phyloP scores from a whole-genome alignment of 768 basidiomycete species.

The Wakefieldia striispora region DNA sequence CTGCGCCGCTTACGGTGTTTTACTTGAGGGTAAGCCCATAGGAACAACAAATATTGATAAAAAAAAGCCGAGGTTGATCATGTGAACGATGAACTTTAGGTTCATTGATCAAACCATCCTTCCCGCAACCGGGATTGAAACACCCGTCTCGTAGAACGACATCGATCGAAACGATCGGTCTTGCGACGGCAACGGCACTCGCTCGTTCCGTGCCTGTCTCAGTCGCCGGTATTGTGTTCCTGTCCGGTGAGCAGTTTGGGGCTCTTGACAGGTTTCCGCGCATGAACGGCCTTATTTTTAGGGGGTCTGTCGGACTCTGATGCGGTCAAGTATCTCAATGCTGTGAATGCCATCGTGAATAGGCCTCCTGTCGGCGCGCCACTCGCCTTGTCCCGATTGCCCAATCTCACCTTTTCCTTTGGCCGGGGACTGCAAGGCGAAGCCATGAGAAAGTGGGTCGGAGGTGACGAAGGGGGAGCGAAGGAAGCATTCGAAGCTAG shows the following conservation, averaged over 20 bases:
- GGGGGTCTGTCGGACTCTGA: slow-evolving; percentile 44
- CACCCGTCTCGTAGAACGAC: slow-evolving; percentile 37
- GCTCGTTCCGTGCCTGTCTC: slow-evolving; percentile 44
- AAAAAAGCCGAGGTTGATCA: background rate
- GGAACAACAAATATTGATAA: background rate
- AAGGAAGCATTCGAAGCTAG: slow-evolving; percentile 41
- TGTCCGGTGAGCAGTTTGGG: slow-evolving; percentile 39
- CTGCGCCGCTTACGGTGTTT: slow-evolving; percentile 44
- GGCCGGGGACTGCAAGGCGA: slow-evolving; percentile 51
- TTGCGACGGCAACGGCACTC: slow-evolving; percentile 45
- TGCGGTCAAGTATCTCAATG: slow-evolving; percentile 41
- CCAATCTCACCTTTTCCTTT: slow-evolving; percentile 49
- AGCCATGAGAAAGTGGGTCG: slow-evolving; percentile 45
- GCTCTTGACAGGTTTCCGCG: background rate
- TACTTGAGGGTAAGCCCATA: slow-evolving; percentile 43
- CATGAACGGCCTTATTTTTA: slow-evolving; percentile 10
- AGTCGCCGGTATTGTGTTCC: slow-evolving; percentile 49
- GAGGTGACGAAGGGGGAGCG: slow-evolving; percentile 41
- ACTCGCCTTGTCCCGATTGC: slow-evolving; percentile 35
- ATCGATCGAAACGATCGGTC: slow-evolving; percentile 41
- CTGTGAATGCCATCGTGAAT: slow-evolving; percentile 39
- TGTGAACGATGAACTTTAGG: slow-evolving; percentile 26
- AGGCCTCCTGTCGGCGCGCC: slow-evolving; percentile 32
- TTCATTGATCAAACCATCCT: slow-evolving; percentile 51
- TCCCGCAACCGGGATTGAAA: slow-evolving; percentile 48